A percentile compares a stretch with the other conserved stretches of the same genome.
Conservation (phyloP, 1,284 basidiomycete genomes). For the Cutaneotrichosporon sp. region DNA sequence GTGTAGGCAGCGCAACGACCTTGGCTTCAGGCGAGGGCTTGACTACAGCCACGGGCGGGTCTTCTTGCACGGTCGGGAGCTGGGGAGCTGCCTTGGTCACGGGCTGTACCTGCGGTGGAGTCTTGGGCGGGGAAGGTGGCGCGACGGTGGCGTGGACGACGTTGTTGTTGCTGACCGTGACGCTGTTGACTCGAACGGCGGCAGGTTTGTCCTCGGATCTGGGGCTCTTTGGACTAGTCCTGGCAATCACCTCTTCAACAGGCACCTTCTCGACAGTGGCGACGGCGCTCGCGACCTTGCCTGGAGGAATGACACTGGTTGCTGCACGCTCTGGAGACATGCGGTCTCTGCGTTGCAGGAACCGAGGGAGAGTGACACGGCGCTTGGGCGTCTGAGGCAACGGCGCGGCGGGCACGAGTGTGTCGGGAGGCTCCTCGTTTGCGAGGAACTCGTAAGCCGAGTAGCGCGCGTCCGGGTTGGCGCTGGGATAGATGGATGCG, state of each 20-base stretch:
- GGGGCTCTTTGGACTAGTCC: too few relatives aligned
- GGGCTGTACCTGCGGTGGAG: neutral
- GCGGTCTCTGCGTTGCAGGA: neutral
- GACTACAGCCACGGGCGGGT: neutral
- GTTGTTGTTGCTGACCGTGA: neutral
- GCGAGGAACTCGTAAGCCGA: conserved; percentile 3
- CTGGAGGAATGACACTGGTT: neutral
- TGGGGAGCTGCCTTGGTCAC: neutral
- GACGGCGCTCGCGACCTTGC: neutral
- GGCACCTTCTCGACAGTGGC: neutral
- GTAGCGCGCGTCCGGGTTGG: neutral
- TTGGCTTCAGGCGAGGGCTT: neutral
- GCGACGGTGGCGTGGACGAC: neutral
- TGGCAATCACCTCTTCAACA: neutral
- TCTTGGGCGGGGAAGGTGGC: neutral
- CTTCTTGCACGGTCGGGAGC: neutral
- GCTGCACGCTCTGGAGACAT: neutral
- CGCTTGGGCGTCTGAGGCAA: neutral
- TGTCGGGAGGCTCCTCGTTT: neutral
- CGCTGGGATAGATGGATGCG: neutral
- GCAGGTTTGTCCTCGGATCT: too few relatives aligned
- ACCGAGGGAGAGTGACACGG: neutral
- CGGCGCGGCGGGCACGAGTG: neutral
- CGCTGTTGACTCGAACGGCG: too few relatives aligned
- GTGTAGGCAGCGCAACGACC: neutral